Percentiles rank a stretch among this genome's conserved stretches.
Evolutionary conservation across 2,329 filamentous ascomycete species (phyloP).

Genomic region (Colletotrichum higginsianum): DNA sequence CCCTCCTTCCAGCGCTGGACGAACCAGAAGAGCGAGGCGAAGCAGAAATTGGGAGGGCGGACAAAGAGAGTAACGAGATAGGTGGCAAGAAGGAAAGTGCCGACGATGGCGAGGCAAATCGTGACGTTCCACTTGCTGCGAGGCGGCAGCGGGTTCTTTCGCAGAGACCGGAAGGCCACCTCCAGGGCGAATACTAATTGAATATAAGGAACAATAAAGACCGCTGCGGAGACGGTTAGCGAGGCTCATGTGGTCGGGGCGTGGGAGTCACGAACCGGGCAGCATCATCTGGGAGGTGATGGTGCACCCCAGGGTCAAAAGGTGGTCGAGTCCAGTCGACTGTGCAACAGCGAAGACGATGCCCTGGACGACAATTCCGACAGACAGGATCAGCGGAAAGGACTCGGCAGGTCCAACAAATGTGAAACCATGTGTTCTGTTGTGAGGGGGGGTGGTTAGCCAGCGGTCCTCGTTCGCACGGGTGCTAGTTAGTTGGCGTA

Average conservation of each 20-base stretch:
- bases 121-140: slow-evolving; percentile 72
- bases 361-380: slow-evolving; percentile 72
- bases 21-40: slow-evolving; percentile 79
- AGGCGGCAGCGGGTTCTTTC: slow-evolving; percentile 68
- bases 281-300: slow-evolving; percentile 71
- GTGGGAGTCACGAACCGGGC: slow-evolving; percentile 62
- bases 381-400: slow-evolving; percentile 70
- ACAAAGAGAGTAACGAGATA: slow-evolving; percentile 72
- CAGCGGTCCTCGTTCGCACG: not conserved
- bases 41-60: slow-evolving; percentile 72
- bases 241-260: not conserved
- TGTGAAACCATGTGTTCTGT: slow-evolving; percentile 56
- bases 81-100: slow-evolving; percentile 66
- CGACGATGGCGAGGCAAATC: slow-evolving; percentile 68
- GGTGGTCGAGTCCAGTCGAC: slow-evolving; percentile 65
- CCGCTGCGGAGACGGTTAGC: slow-evolving; percentile 61
- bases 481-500: slow-evolving; percentile 45
- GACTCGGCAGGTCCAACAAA: slow-evolving; percentile 64
- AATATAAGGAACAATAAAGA: slow-evolving; percentile 77
- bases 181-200: slow-evolving; percentile 78
- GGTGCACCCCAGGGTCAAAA: slow-evolving; percentile 68
- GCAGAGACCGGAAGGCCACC: slow-evolving; percentile 69
- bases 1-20: slow-evolving; percentile 72
- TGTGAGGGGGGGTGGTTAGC: slow-evolving; percentile 1
- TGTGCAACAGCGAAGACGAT: slow-evolving; percentile 71